Base-by-base conservation (phyloP, 352 stramenopile genomes). In the Globisporangium viniferum region DNA sequence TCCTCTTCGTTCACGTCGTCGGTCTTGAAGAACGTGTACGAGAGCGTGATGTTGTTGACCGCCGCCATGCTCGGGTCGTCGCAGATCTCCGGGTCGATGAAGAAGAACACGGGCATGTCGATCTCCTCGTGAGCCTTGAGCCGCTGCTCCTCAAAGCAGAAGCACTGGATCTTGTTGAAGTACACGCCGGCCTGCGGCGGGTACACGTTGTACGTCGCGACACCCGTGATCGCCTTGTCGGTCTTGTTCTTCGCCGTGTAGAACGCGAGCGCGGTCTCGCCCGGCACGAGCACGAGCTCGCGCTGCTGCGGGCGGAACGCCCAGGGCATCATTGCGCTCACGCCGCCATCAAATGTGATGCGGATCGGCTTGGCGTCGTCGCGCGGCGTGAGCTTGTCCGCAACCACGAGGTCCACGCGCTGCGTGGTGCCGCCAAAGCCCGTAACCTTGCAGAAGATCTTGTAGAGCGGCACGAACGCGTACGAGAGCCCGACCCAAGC, bases 161-260 rank as follows among this genome's bases (percentile, higher is more conserved):
- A 99, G 78, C 98, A 99, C 83, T 99, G 97, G 74, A 99, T 99
- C 81, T 99, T 99, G 86, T 99, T 99, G 78, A 99, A 99, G 79
- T 99, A 99, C 44, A 99, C 86, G 33, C 98, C 81, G 7, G 90
- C 86, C 64, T 99, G 97, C 31, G 97, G 95, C 41, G 98, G 98
- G 73, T 98, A 98, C 60, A 99, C 98, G 79, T 99, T 99, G 86
- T 99, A 99, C 31, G 97, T 99, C n/a, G 97, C 97, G 31, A 99
- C 97, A 62, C 98, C 98, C 39, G 97, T 99, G 64, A 99, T 99
- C 29, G 97, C 86, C 76, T 98, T 98, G 74, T 98, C 87, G 12
- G 89, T 97, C 68, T 97, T 95, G 82, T 99, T 99, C 64, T 93
- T 98, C 22, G 97, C 97, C 57, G 95, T 99, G 86, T 99, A 99